Percentiles rank a stretch among this genome's conserved stretches.
These are phyloP conservation scores for Durotheca rogersii DNA, from an alignment of 495 filamentous ascomycete genomes.

Conservation along the genomic window DNA sequence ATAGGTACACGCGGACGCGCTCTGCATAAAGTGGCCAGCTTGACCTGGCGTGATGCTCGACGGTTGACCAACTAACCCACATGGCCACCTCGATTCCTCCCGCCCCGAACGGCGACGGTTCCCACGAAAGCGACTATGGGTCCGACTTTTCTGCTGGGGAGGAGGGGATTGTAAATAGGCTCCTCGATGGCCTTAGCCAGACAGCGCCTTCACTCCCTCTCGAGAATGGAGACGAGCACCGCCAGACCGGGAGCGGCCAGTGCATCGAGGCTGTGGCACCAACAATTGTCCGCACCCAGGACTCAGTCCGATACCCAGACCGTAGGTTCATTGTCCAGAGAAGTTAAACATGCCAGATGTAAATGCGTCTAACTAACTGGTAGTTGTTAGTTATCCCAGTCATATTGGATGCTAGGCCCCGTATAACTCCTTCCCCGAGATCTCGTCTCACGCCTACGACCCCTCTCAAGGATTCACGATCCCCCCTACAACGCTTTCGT, in stretches of 20 bases:
- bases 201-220: constrained; percentile 5
- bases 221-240: background rate
- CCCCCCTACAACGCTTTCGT: constrained; percentile 70
- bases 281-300: background rate
- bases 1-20: no score
- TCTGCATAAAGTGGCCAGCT: background rate
- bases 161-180: constrained; percentile 35
- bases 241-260: background rate
- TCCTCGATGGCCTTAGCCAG: constrained; percentile 16
- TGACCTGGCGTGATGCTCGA: constrained; percentile 5
- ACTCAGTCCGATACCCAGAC: constrained; percentile 45
- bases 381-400: constrained; percentile 67
- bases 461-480: constrained; percentile 32
- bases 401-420: constrained; percentile 23
- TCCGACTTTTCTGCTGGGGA: constrained; percentile 71
- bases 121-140: constrained; percentile 64
- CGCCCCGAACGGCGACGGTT: constrained; percentile 12
- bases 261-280: background rate
- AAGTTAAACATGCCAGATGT: background rate
- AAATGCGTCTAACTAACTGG: constrained; percentile 55
- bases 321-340: constrained; percentile 37
- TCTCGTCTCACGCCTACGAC: background rate
- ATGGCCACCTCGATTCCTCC: constrained; percentile 21
- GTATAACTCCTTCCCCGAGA: constrained; percentile 2
- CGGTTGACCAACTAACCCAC: background rate